Base-by-base conservation (phyloP, 2,329 filamentous ascomycete species). In the Colletotrichum brevisporum region DNA sequence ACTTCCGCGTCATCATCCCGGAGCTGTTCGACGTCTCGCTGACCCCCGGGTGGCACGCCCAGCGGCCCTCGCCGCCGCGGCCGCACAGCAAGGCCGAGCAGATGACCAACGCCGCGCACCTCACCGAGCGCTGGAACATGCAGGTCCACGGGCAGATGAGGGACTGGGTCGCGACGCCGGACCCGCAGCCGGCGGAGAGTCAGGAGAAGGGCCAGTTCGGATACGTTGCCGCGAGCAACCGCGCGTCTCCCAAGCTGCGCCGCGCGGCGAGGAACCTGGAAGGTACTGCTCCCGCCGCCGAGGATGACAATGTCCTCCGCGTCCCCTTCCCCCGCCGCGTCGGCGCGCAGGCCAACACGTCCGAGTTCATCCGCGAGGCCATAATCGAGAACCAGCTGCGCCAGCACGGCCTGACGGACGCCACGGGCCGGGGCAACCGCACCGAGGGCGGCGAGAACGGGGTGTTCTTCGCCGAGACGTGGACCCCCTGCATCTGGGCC, bases 21-120 rank as follows among this genome's bases (percentile, higher is more conserved):
- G 78, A 80, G 47, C 75, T 88, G 2, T 82, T 88, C 59, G 88
- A 90, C 72, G 81, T 87, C 3, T 85, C 86, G 0, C 75, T 90
- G 1, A 78, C 85, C 0, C 88, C 88, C 0, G 87, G 85, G 1
- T 90, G 88, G 84, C 75, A 80, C 6, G 75, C 75, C 4, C 77
- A 78, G 10, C 82, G 87, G 2, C 81, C 82, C 0, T 61, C 74
- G 2, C 82, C 85, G 1, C 80, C 84, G 1, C 71, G 67, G 15
- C 85, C 85, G 12, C 85, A 87, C 72, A 83, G 78, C 15, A 80
- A 80, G 45, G 80, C 83, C 2, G 86, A 88, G 71, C 84, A 89
- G 71, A 78, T 87, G 73, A 85, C 85, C 67, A 89, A 88, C 69
- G 86, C 86, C 2, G 83, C 83, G 2, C 81, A 83, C 56, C 74